Percentiles rank a stretch among this genome's conserved stretches.
phyloP scores from a whole-genome alignment of 306 rosid species.

The Sicyos baderoa region DNA sequence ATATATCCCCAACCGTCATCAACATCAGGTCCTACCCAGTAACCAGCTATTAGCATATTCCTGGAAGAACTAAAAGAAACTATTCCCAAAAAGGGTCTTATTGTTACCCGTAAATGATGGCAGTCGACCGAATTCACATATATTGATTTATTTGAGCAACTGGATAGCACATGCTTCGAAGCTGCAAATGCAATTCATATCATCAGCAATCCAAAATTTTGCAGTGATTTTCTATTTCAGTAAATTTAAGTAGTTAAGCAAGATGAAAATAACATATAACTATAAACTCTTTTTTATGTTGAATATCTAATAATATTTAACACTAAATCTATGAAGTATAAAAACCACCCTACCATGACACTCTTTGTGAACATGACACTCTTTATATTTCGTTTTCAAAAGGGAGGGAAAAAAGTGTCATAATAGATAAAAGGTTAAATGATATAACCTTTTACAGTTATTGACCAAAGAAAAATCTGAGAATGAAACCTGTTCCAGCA shows the following conservation, averaged over 20 bases:
- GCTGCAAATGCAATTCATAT: slow-evolving; percentile 50
- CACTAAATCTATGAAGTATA: too few species aligned
- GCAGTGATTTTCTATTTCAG: not conserved
- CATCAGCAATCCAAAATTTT: slow-evolving; percentile 19
- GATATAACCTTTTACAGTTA: too few species aligned
- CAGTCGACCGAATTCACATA: slow-evolving; percentile 25
- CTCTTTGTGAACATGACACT: too few species aligned
- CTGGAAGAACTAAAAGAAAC: slow-evolving; percentile 27
- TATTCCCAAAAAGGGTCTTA: slow-evolving; percentile 29
- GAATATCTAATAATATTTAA: too few species aligned
- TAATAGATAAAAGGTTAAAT: too few species aligned
- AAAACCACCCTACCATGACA: too few species aligned
- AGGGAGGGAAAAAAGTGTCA: too few species aligned
- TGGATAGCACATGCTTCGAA: slow-evolving; percentile 27
- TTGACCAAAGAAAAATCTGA: not conserved
- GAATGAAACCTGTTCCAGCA: slow-evolving; percentile 38
- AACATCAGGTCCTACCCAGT: slow-evolving; percentile 87
- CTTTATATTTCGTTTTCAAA: too few species aligned
- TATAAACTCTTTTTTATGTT: not conserved
- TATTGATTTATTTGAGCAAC: slow-evolving; percentile 25
- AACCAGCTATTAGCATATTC: slow-evolving; percentile 53
- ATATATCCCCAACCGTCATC: slow-evolving; percentile 91
- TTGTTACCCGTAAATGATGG: slow-evolving; percentile 22
- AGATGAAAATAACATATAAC: not conserved
- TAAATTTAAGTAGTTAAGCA: not conserved